Conservation (phyloP, 441 rosid species). For the Biscutella laevigata region DNA sequence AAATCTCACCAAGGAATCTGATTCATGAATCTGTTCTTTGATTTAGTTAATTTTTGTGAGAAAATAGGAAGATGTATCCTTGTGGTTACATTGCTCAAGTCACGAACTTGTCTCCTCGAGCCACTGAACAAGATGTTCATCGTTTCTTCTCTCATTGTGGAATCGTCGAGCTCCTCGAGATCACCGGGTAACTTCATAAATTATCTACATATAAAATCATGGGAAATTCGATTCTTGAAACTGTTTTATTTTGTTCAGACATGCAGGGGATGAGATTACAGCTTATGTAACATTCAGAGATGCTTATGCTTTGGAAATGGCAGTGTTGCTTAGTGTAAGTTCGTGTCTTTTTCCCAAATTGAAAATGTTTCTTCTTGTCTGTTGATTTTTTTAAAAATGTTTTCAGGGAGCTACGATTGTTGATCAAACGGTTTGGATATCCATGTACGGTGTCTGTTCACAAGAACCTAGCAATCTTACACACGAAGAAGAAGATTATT, state of each 20-base stretch:
- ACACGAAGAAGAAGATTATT: constrained; percentile 30
- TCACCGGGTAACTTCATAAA: constrained; percentile 54
- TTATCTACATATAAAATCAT: too few relatives aligned
- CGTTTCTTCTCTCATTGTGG: constrained; percentile 74
- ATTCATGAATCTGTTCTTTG: constrained; percentile 2
- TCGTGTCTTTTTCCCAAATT: constrained; percentile 1
- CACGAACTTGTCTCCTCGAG: constrained; percentile 58
- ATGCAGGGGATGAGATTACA: constrained; percentile 43
- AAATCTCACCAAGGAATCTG: neutral
- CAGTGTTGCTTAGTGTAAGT: constrained; percentile 74
- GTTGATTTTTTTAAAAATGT: neutral
- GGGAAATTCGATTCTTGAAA: neutral
- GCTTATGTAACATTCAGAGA: constrained; percentile 76
- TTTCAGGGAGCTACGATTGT: constrained; percentile 76
- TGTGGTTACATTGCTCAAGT: constrained; percentile 70
- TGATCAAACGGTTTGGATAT: constrained; percentile 59
- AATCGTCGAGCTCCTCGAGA: constrained; percentile 50
- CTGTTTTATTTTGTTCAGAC: constrained; percentile 31
- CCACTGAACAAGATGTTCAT: constrained; percentile 54
- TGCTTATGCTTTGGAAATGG: constrained; percentile 69
- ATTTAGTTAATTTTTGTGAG: neutral
- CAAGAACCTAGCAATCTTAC: constrained; percentile 42
- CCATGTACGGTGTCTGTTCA: constrained; percentile 44
- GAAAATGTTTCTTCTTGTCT: neutral
- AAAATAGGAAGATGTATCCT: constrained; percentile 38